These are phyloP conservation scores for Chionographis japonica DNA, from an alignment of 106 monocot species.

Conservation along the genomic window DNA sequence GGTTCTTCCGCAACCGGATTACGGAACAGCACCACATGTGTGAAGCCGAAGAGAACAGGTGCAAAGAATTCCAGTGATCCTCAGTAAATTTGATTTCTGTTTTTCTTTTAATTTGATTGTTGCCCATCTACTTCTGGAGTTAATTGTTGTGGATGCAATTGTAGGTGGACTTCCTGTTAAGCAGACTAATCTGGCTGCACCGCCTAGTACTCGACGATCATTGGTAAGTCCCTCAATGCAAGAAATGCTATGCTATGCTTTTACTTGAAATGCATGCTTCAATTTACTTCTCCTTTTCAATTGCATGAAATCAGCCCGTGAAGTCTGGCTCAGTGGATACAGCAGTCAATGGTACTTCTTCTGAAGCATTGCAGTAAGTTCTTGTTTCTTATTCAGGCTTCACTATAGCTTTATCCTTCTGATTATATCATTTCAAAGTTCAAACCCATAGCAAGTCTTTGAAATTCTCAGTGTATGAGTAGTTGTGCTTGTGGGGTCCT, in stretches of 20 bases:
- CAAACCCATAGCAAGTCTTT: too few relatives aligned
- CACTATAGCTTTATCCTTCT: neutral
- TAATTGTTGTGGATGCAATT: neutral
- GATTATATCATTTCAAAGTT: neutral
- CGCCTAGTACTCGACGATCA: slow-evolving; percentile 11
- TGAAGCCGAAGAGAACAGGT: slow-evolving; percentile 27
- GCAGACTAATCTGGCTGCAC: slow-evolving; percentile 1
- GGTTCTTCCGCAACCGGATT: slow-evolving; percentile 10
- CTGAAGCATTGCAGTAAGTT: slow-evolving; percentile 43
- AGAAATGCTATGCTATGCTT: neutral
- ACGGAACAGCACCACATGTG: slow-evolving; percentile 31
- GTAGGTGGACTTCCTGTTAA: slow-evolving; percentile 19
- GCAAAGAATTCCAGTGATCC: slow-evolving; percentile 21
- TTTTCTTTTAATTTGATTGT: neutral
- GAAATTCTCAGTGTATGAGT: neutral
- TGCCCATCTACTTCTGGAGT: neutral
- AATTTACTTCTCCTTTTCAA: neutral
- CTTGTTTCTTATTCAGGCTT: neutral
- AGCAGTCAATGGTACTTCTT: slow-evolving; percentile 16
- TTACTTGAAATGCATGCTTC: neutral
- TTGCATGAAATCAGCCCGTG: slow-evolving; percentile 20
- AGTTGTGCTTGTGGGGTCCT: too few relatives aligned
- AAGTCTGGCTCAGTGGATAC: slow-evolving; percentile 33
- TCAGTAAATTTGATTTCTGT: slow-evolving; percentile 10
- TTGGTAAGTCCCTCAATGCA: slow-evolving; percentile 13